Conservation (phyloP, 805 yeast genomes). For the Kazachstania bromeliacearum region DNA sequence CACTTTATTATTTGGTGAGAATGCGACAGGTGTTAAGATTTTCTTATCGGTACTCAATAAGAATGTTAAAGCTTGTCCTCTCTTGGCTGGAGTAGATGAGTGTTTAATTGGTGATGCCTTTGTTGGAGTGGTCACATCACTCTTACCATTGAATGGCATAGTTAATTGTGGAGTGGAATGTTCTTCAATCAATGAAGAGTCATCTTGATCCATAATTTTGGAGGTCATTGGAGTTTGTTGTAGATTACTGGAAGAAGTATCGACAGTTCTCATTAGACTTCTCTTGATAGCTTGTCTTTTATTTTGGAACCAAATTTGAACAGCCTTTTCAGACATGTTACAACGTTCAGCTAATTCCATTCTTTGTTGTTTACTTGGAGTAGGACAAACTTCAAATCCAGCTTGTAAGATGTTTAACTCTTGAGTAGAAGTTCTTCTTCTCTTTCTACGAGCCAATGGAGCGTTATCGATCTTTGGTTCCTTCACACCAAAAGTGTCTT, state of each 20-base stretch:
- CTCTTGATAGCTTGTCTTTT: conserved; percentile 75
- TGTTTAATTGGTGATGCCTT: conserved; percentile 7
- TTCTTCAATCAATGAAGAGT: not conserved
- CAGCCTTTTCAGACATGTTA: conserved; percentile 94
- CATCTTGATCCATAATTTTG: not conserved
- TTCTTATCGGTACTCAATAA: conserved; percentile 25
- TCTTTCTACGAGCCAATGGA: conserved; percentile 85
- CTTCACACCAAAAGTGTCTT: conserved; percentile 72
- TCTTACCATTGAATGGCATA: conserved; percentile 3
- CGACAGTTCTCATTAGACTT: not conserved
- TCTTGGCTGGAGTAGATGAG: conserved; percentile 10
- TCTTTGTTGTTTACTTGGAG: conserved; percentile 74
- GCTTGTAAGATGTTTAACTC: conserved; percentile 74
- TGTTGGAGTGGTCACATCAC: conserved; percentile 13
- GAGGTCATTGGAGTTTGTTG: conserved; percentile 6
- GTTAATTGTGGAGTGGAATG: conserved; percentile 3
- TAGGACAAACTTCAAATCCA: conserved; percentile 67
- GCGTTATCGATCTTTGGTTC: conserved; percentile 84
- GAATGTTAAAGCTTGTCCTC: conserved; percentile 29
- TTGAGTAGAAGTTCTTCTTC: conserved; percentile 88
- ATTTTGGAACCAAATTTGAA: conserved; percentile 98
- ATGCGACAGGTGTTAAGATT: conserved; percentile 23
- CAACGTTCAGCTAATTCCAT: conserved; percentile 70
- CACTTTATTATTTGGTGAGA: conserved; percentile 28
- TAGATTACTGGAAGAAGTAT: not conserved